These are phyloP conservation scores for Myxozyma sirexii DNA, from an alignment of 805 yeast species.

Conservation along the genomic window DNA sequence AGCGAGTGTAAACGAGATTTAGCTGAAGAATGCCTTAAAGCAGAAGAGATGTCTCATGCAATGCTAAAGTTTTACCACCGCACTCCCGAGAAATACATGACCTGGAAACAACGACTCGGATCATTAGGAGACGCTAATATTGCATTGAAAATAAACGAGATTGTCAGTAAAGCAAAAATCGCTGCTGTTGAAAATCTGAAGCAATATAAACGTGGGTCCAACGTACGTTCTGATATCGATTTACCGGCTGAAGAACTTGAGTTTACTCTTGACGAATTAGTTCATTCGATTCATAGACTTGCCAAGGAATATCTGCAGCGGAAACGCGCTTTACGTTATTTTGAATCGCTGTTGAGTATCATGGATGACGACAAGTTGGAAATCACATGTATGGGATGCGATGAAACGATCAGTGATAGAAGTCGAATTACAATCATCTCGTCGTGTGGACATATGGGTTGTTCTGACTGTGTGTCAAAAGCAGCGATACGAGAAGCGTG, in stretches of 20 bases:
- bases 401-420: not conserved
- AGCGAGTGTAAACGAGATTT: slow-evolving; percentile 10
- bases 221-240: not conserved
- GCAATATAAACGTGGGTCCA: not conserved
- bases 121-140: slow-evolving; percentile 9
- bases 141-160: not conserved
- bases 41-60: slow-evolving; percentile 10
- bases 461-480: slow-evolving; percentile 3
- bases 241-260: slow-evolving; percentile 7
- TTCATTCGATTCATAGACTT: slow-evolving; percentile 8
- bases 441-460: slow-evolving; percentile 19
- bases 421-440: slow-evolving; percentile 3
- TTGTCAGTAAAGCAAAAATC: not conserved
- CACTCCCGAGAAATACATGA: not conserved
- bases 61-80: not conserved
- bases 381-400: slow-evolving; percentile 8
- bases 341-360: not conserved
- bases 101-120: slow-evolving; percentile 6
- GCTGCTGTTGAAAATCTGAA: not conserved
- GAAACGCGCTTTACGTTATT: slow-evolving; percentile 7
- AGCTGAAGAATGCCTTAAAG: not conserved
- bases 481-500: not conserved
- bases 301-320: slow-evolving; percentile 11
- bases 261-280: not conserved
- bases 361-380: not conserved